Conservation (phyloP, 345 rosid genomes). For the Cardamine chenopodiifolia region DNA sequence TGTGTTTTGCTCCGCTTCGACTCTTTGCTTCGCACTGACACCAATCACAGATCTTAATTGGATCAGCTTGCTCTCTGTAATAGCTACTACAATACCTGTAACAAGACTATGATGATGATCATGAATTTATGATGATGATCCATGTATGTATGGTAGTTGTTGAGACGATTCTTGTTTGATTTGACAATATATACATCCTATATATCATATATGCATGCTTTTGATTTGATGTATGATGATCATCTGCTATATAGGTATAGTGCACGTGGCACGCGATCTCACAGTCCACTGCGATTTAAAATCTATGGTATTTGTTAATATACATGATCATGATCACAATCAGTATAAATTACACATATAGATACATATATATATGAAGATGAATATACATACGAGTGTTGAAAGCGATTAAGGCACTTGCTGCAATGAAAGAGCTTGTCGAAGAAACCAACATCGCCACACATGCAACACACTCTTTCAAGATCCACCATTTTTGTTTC, state of each 20-base stretch:
- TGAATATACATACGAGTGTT: slow-evolving; percentile 72
- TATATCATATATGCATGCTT: slow-evolving; percentile 29
- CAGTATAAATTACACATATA: neutral
- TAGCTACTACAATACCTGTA: slow-evolving; percentile 90
- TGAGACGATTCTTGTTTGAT: slow-evolving; percentile 31
- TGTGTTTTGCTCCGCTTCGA: slow-evolving; percentile 45
- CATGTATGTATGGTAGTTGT: slow-evolving; percentile 26
- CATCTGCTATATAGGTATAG: slow-evolving; percentile 22
- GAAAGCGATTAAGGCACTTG: slow-evolving; percentile 86
- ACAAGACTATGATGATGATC: slow-evolving; percentile 16
- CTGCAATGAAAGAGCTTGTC: slow-evolving; percentile 94
- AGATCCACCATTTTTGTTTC: slow-evolving; percentile 73
- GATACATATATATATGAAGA: neutral
- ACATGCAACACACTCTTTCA: slow-evolving; percentile 85
- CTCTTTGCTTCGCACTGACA: slow-evolving; percentile 68
- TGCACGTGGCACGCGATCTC: slow-evolving; percentile 39
- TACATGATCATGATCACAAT: slow-evolving; percentile 30
- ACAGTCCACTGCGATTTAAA: slow-evolving; percentile 9
- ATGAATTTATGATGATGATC: slow-evolving; percentile 3
- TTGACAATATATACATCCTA: slow-evolving; percentile 10
- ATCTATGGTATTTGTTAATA: neutral
- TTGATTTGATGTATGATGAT: slow-evolving; percentile 35
- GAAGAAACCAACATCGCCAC: slow-evolving; percentile 96
- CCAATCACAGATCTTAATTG: slow-evolving; percentile 84
- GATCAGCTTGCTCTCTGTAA: slow-evolving; percentile 65